Evolutionary conservation across 352 stramenopile genomes (phyloP), one percentile per base, ranked within the genome.

Genomic region (Blastocystis hominis): DNA sequence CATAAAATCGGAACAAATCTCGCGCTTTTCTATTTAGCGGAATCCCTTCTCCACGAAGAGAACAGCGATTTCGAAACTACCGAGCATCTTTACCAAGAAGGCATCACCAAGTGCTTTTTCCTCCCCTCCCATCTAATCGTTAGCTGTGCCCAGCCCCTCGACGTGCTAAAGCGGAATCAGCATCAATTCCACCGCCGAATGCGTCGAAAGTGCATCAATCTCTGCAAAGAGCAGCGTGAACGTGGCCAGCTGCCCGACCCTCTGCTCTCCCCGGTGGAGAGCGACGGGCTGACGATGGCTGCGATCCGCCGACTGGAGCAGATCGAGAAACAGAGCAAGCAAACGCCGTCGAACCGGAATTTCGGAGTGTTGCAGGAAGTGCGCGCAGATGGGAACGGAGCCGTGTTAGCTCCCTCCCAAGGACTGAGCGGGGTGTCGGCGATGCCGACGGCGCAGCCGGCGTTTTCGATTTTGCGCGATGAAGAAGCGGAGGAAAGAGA

Each of bases 121-220:
- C 20, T 47, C 24, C 24, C 36, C 15, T 40, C 20, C 36, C 7
- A 15, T 80, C n/a, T 40, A 30, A 40, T n/a, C 6, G 24, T 30
- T 80, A 80, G 70, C 24, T 80, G 70, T 40, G 40, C 70, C 3
- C 20, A 80, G 30, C 70, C 70, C 34, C 38, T 66, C 20, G 55
- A 80, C n/a, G 15, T 64, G 70, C 17, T 80, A 46, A 62, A 64
- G 30, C 46, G 50, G 10, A 80, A 80, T 20, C 70, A 80, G 46
- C 50, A 80, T 38, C 70, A 80, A 62, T 80, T 80, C 54, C 70
- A 80, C 17, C 50, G 70, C 5, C 42, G 70, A 4, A 80, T 80
- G 70, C 50, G 70, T 4, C 42, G 70, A 3, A 80, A 80, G 55
- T 80, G 70, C 30, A 80, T 80, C 46, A 80, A 80, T 42, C 30